These are phyloP conservation scores for Odontarrhena argentea DNA, from an alignment of 345 rosid genomes.

Conservation along the genomic window DNA sequence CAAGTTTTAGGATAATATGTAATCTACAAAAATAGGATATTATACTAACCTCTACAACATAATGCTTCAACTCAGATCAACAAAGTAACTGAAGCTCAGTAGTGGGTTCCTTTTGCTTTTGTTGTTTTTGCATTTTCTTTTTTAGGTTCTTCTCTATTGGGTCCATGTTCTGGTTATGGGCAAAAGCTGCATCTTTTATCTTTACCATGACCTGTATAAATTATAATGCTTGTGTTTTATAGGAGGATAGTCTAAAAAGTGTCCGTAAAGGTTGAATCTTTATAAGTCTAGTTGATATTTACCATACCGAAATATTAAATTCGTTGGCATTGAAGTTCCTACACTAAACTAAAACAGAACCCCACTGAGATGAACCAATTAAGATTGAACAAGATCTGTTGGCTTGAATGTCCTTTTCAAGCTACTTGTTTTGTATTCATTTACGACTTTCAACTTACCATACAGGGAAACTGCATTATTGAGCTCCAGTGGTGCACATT, in stretches of 20 bases:
- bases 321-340: too few relatives aligned
- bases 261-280: background rate
- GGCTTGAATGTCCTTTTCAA: too few relatives aligned
- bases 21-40: constrained; percentile 33
- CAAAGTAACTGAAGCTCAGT: constrained; percentile 17
- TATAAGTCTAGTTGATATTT: too few relatives aligned
- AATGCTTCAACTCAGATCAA: constrained; percentile 18
- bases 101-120: background rate
- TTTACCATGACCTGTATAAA: constrained; percentile 13
- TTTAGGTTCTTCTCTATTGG: background rate
- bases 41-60: constrained; percentile 18
- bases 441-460: background rate
- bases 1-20: constrained; percentile 26
- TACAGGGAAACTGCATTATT: background rate
- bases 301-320: too few relatives aligned
- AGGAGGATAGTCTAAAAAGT: background rate
- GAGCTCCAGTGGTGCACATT: background rate
- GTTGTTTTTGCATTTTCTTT: background rate
- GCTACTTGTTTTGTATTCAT: too few relatives aligned
- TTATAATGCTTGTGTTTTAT: background rate
- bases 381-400: too few relatives aligned
- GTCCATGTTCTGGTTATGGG: constrained; percentile 2
- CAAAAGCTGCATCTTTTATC: constrained; percentile 8
- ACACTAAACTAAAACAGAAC: too few relatives aligned
- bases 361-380: too few relatives aligned